phyloP scores from a whole-genome alignment of 2,329 filamentous ascomycete species.

The Byssochlamys sp. region DNA sequence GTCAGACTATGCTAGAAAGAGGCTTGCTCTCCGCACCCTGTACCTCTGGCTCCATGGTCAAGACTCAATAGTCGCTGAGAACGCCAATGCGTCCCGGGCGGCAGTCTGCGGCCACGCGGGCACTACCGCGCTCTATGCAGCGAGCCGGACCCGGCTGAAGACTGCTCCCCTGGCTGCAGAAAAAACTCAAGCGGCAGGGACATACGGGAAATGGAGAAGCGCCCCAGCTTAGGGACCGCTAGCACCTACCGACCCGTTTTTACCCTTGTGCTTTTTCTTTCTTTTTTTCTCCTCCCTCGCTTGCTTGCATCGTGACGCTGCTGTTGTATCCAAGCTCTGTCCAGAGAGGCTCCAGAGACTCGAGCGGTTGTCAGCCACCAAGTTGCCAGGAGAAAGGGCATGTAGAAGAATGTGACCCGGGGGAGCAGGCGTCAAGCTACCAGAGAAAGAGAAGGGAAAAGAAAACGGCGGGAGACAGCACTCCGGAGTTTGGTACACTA shows the following conservation, averaged over 20 bases:
- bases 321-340: neutral
- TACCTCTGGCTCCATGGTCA: neutral
- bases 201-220: neutral
- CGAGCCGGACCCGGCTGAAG: neutral
- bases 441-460: neutral
- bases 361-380: neutral
- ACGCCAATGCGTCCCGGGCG: neutral
- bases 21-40: neutral
- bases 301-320: neutral
- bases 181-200: neutral
- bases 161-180: neutral
- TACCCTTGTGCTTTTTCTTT: too few relatives aligned
- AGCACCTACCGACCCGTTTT: neutral
- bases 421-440: neutral
- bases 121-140: constrained; percentile 1
- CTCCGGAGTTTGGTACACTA: neutral
- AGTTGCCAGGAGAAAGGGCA: neutral
- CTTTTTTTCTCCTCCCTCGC: too few relatives aligned
- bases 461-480: neutral
- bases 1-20: neutral
- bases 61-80: neutral
- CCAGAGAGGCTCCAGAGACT: neutral
- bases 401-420: neutral
- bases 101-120: constrained; percentile 1
- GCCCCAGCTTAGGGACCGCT: neutral